Conservation (phyloP, 345 rosid genomes). For the Combretum micranthum region DNA sequence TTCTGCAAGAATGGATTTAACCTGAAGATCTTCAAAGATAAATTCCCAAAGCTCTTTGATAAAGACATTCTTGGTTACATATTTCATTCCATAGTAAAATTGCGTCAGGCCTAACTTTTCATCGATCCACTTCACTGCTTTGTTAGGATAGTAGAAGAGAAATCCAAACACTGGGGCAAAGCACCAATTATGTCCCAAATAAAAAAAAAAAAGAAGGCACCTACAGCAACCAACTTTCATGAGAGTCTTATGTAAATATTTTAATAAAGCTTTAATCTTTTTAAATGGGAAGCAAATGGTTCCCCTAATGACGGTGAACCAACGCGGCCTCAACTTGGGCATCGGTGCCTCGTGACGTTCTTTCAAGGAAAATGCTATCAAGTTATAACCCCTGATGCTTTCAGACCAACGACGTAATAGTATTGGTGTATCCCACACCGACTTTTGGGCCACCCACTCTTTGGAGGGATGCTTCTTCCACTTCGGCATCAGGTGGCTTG, state of each 20-base stretch:
- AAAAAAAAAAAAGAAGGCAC: background rate
- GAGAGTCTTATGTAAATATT: too few relatives aligned
- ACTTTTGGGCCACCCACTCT: too few relatives aligned
- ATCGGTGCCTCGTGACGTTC: conserved; percentile 14
- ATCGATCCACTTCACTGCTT: too few relatives aligned
- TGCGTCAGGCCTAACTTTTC: conserved; percentile 22
- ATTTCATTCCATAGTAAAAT: conserved; percentile 23
- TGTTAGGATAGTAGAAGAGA: too few relatives aligned
- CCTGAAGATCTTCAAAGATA: conserved; percentile 32
- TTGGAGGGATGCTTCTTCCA: too few relatives aligned
- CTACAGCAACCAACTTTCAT: background rate
- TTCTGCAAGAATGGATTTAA: conserved; percentile 31
- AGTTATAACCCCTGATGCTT: conserved; percentile 32
- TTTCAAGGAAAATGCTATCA: conserved; percentile 41
- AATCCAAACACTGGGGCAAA: background rate
- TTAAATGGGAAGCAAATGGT: background rate
- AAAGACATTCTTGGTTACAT: conserved; percentile 33
- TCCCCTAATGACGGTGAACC: background rate
- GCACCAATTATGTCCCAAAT: background rate
- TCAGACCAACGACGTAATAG: conserved; percentile 48
- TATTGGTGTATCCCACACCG: conserved; percentile 24
- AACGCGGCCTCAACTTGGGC: conserved; percentile 15
- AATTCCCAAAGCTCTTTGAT: conserved; percentile 39
- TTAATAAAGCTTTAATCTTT: conserved; percentile 10
- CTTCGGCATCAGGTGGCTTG: too few relatives aligned